A percentile compares a stretch with the other conserved stretches of the same genome.
These are phyloP conservation scores for Neonectria sp. DNA, from an alignment of 2,329 filamentous ascomycete species.

Conservation along the genomic window DNA sequence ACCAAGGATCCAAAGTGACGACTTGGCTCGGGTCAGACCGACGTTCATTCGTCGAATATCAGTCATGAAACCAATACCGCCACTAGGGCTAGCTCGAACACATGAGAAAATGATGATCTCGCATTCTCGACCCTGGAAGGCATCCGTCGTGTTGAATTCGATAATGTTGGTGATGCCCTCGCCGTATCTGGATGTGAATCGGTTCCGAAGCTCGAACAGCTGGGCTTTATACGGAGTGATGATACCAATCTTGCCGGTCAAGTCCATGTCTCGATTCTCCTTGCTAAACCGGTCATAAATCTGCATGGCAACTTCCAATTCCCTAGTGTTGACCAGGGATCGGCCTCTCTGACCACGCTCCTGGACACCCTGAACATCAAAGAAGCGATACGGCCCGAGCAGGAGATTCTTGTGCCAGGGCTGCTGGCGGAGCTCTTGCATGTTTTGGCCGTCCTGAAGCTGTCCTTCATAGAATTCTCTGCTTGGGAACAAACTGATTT, in stretches of 20 bases:
- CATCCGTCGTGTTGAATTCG: constrained; percentile 99
- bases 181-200: constrained; percentile 82
- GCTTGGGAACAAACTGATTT: constrained; percentile 94
- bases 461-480: constrained; percentile 92
- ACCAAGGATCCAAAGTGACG: constrained; percentile 95
- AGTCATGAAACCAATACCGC: constrained; percentile 98
- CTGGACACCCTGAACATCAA: constrained; percentile 93
- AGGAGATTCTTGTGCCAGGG: constrained; percentile 89
- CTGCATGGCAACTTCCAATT: constrained; percentile 88
- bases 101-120: constrained; percentile 99
- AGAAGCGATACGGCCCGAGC: constrained; percentile 95
- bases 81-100: constrained; percentile 90
- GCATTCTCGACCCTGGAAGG: constrained; percentile 96
- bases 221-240: constrained; percentile 99
- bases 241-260: constrained; percentile 90
- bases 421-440: constrained; percentile 81
- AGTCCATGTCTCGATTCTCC: constrained; percentile 79
- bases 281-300: constrained; percentile 84
- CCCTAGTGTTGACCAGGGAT: constrained; percentile 90
- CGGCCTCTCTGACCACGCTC: constrained; percentile 85
- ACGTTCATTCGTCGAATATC: constrained; percentile 99
- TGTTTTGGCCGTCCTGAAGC: constrained; percentile 87
- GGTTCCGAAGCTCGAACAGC: constrained; percentile 81
- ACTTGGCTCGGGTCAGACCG: constrained; percentile 95
- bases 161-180: constrained; percentile 82